phyloP scores from a whole-genome alignment of 768 basidiomycete species.

The Macrolepiota fuliginosa region DNA sequence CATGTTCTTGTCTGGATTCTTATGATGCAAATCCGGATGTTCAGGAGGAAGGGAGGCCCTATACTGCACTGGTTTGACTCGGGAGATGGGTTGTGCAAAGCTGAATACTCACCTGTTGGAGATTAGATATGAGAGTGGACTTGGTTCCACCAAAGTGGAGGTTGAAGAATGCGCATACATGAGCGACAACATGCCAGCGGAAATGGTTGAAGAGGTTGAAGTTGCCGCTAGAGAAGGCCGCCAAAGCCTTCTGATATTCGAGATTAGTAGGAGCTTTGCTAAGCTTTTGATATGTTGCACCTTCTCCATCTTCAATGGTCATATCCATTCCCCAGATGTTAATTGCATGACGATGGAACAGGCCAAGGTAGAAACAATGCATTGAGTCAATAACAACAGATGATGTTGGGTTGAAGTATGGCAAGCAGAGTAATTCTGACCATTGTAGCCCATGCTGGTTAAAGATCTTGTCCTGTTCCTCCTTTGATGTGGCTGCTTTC shows the following conservation, averaged over 20 bases:
- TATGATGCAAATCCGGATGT: neutral
- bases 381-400: constrained; percentile 14
- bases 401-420: constrained; percentile 27
- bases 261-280: neutral
- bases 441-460: constrained; percentile 20
- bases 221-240: neutral
- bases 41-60: neutral
- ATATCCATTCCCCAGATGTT: constrained; percentile 14
- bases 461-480: constrained; percentile 11
- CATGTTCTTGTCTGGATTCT: neutral
- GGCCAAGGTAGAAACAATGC: constrained; percentile 14
- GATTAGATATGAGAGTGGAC: neutral
- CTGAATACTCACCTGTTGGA: neutral
- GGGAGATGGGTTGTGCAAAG: neutral
- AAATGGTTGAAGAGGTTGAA: neutral
- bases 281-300: neutral
- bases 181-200: neutral
- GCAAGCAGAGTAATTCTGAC: constrained; percentile 20
- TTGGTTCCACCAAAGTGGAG: neutral
- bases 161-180: neutral
- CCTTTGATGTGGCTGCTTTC: constrained; percentile 8
- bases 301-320: constrained; percentile 6
- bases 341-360: constrained; percentile 13
- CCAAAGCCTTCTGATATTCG: neutral
- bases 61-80: neutral